Evolutionary conservation across 495 filamentous ascomycete genomes (phyloP).

Genomic region (Aspergillus saccharolyticus): DNA sequence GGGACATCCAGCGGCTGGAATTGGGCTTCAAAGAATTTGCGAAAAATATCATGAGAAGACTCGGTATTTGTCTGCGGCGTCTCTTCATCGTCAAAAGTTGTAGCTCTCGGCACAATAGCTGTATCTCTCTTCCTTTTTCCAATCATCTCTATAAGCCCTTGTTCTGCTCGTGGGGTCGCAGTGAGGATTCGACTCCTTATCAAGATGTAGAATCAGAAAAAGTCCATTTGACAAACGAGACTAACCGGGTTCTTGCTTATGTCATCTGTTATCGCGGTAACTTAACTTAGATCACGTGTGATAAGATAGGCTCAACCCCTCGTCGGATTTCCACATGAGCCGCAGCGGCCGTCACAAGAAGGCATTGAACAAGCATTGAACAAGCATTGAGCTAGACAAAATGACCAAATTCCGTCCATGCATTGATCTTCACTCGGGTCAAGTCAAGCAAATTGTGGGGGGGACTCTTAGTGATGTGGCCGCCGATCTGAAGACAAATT

Average conservation of each 20-base stretch:
- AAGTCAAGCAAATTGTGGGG: constrained; percentile 97
- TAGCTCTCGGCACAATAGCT: constrained; percentile 28
- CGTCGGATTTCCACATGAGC: constrained; percentile 16
- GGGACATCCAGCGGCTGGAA: constrained; percentile 65
- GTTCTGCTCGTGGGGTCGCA: neutral
- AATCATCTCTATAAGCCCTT: constrained; percentile 21
- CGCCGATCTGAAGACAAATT: constrained; percentile 76
- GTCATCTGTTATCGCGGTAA: neutral
- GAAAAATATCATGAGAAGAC: constrained; percentile 54
- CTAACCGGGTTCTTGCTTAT: constrained; percentile 1
- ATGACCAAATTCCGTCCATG: constrained; percentile 97
- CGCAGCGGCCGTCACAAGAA: constrained; percentile 2
- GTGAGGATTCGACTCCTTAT: neutral
- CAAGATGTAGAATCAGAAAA: constrained; percentile 1
- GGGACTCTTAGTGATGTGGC: constrained; percentile 72
- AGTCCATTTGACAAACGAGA: too few species aligned
- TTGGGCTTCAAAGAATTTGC: constrained; percentile 78
- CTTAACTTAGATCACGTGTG: constrained; percentile 47
- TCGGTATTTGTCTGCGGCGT: constrained; percentile 15
- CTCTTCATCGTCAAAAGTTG: constrained; percentile 15
- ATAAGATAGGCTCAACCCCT: constrained; percentile 37
- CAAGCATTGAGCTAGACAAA: constrained; percentile 11
- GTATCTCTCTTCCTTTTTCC: constrained; percentile 40
- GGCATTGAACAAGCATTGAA: constrained; percentile 4
- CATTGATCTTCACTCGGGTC: constrained; percentile 92